A percentile compares a stretch with the other conserved stretches of the same genome.
These are phyloP conservation scores for Rhododendron ferrugineum DNA, from an alignment of 148 eudicot species.

Conservation along the genomic window DNA sequence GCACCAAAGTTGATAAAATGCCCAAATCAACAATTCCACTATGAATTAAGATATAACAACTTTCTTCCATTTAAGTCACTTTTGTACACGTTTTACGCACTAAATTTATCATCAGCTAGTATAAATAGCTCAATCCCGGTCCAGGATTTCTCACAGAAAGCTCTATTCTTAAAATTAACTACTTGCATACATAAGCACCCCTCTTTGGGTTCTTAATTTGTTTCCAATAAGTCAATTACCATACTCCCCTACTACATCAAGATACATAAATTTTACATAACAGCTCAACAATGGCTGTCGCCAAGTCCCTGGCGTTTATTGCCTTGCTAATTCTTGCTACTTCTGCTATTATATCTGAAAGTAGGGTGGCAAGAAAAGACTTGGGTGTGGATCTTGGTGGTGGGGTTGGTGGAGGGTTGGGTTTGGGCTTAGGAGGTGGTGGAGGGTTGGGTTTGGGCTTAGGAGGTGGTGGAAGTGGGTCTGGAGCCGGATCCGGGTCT, in stretches of 20 bases:
- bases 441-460: constrained; percentile 32
- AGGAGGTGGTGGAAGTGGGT: constrained; percentile 35
- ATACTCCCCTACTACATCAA: background rate
- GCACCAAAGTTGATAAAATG: background rate
- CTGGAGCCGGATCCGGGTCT: constrained; percentile 28
- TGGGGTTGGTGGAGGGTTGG: constrained; percentile 41
- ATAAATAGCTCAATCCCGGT: constrained; percentile 16
- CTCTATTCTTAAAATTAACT: background rate
- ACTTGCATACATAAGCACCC: background rate
- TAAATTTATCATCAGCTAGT: background rate
- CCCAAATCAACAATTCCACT: constrained; percentile 15
- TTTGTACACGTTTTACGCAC: background rate
- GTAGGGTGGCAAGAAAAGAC: constrained; percentile 62
- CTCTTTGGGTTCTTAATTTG: background rate
- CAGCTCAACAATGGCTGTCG: constrained; percentile 16
- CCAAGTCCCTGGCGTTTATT: constrained; percentile 15
- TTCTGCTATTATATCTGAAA: constrained; percentile 24
- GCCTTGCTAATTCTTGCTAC: constrained; percentile 12
- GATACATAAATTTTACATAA: background rate
- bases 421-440: constrained; percentile 27
- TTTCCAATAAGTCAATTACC: too few relatives aligned
- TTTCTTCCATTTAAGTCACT: background rate
- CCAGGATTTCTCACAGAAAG: background rate
- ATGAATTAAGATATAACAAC: background rate
- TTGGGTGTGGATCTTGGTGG: constrained; percentile 69